Evolutionary conservation across 1,284 basidiomycete genomes (phyloP).

Genomic region (Neolentinus lepideus): DNA sequence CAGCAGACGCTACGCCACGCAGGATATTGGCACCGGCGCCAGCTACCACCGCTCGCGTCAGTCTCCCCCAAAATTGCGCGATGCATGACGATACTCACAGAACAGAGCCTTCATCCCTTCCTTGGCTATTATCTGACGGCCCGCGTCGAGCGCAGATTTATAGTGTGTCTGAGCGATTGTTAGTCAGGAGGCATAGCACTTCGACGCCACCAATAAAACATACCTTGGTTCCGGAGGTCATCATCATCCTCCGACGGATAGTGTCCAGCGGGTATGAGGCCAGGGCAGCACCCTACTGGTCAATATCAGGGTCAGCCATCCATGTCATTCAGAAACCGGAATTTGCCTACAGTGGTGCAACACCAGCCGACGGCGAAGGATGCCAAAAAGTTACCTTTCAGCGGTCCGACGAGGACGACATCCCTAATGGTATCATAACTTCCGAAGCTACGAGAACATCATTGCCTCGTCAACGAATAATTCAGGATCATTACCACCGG

Average conservation of each 20-base stretch:
- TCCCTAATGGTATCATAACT: constrained; percentile 48
- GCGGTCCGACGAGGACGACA: constrained; percentile 44
- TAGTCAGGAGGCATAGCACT: constrained; percentile 10
- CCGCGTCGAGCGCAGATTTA: constrained; percentile 56
- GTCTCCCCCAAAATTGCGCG: not conserved
- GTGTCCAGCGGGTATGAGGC: constrained; percentile 65
- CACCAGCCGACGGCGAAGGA: constrained; percentile 55
- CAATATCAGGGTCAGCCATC: not conserved
- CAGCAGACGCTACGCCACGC: constrained; percentile 66
- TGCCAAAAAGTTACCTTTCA: constrained; percentile 56
- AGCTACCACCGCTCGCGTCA: constrained; percentile 12
- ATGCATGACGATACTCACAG: constrained; percentile 9
- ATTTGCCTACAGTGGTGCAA: constrained; percentile 41
- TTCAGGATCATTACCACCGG: not conserved
- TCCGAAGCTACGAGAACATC: constrained; percentile 26
- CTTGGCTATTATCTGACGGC: constrained; percentile 48
- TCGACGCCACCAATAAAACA: not conserved
- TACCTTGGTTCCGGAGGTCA: constrained; percentile 57
- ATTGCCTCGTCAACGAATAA: not conserved
- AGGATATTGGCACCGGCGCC: constrained; percentile 57
- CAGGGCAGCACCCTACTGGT: constrained; percentile 42
- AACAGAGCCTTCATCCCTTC: constrained; percentile 59
- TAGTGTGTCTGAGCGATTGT: constrained; percentile 18
- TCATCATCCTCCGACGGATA: constrained; percentile 64
- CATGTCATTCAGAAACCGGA: constrained; percentile 9